phyloP scores from a whole-genome alignment of 345 rosid genomes.

The Gossypium arboreum region DNA sequence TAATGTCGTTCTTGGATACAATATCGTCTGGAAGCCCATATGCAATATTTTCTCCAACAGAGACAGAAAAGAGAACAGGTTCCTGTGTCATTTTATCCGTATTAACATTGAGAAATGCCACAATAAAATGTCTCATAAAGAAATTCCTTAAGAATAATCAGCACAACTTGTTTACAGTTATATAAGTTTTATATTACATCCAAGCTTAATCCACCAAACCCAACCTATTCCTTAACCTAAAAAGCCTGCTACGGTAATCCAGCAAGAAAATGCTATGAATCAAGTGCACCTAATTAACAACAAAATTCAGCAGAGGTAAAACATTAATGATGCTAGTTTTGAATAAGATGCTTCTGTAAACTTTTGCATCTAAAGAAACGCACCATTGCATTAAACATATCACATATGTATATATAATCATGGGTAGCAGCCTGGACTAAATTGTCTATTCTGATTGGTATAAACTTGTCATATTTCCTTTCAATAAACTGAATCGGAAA shows the following conservation, averaged over 20 bases:
- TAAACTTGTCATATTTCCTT: not conserved
- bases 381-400: not conserved
- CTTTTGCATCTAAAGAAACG: not conserved
- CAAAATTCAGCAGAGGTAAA: not conserved
- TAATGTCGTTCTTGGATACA: slow-evolving; percentile 82
- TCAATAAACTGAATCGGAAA: not conserved
- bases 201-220: not conserved
- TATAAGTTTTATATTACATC: not conserved
- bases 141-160: not conserved
- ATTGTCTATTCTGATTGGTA: not conserved
- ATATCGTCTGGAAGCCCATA: slow-evolving; percentile 92
- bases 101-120: slow-evolving; percentile 12
- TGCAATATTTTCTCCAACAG: slow-evolving; percentile 94
- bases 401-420: not conserved
- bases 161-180: not conserved
- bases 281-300: not conserved
- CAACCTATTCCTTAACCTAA: not conserved
- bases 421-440: not conserved
- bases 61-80: slow-evolving; percentile 85
- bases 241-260: not conserved
- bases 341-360: not conserved
- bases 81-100: slow-evolving; percentile 48
- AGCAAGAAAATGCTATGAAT: not conserved
- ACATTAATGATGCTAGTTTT: not conserved
- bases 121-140: slow-evolving; percentile 6